Percentiles rank a stretch among this genome's conserved stretches.
phyloP scores from a whole-genome alignment of 2,329 filamentous ascomycete genomes.

The Microdochium paspali region DNA sequence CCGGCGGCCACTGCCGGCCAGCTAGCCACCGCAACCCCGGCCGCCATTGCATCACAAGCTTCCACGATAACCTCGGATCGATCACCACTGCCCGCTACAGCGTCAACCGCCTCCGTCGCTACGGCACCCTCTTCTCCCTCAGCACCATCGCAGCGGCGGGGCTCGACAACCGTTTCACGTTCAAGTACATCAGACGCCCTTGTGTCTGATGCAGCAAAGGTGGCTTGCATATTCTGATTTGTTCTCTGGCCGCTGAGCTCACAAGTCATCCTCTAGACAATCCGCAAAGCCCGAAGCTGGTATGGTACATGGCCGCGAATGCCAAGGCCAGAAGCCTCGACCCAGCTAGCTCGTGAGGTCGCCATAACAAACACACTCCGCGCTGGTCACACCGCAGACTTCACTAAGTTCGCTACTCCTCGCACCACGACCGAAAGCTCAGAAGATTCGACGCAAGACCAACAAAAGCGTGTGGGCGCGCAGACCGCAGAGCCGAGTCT shows the following conservation, averaged over 20 bases:
- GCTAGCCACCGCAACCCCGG: slow-evolving; percentile 1
- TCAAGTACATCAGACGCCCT: not conserved
- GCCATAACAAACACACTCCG: slow-evolving; percentile 47
- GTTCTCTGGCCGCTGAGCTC: not conserved
- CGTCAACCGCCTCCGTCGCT: not conserved
- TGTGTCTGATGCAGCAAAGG: not conserved
- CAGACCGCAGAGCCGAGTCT: not conserved
- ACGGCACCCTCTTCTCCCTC: not conserved
- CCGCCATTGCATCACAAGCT: slow-evolving; percentile 10
- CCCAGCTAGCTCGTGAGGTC: slow-evolving; percentile 49
- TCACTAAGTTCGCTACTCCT: slow-evolving; percentile 30
- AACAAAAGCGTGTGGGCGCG: not conserved
- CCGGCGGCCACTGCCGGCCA: slow-evolving; percentile 8
- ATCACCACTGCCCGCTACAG: not conserved
- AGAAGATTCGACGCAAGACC: not conserved
- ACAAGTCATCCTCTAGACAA: not conserved
- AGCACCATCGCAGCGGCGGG: not conserved
- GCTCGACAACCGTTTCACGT: not conserved
- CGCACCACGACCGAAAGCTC: not conserved
- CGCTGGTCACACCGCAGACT: slow-evolving; percentile 33
- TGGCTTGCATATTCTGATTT: not conserved
- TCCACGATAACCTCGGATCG: slow-evolving; percentile 4
- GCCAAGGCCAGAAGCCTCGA: slow-evolving; percentile 48
- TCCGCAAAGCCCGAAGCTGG: slow-evolving; percentile 48
- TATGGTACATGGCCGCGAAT: slow-evolving; percentile 51